Percentiles rank a stretch among this genome's conserved stretches.
Evolutionary conservation across 352 stramenopile species (phyloP).

Genomic region (Phytophthora fragariae): DNA sequence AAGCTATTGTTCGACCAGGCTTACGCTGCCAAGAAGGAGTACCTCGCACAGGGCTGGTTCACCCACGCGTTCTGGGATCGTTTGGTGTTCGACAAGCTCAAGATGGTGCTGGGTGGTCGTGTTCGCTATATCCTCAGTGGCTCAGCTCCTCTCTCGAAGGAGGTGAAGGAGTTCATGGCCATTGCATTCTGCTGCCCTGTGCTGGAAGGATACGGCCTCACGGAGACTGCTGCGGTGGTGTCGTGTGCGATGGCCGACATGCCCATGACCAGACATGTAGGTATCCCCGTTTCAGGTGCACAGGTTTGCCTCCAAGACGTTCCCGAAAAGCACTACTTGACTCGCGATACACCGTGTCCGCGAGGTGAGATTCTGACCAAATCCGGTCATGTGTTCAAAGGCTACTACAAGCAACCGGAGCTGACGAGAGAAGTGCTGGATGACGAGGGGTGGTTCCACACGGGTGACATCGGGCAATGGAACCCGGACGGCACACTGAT

Average conservation of each 20-base stretch:
- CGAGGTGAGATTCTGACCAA: conserved; percentile 54
- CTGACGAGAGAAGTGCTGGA: conserved; percentile 90
- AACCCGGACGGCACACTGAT: conserved; percentile 91
- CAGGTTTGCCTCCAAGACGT: conserved; percentile 94
- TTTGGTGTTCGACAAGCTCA: conserved; percentile 95
- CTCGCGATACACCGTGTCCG: conserved; percentile 50
- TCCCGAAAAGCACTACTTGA: conserved; percentile 95
- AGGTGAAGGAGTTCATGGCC: conserved; percentile 95
- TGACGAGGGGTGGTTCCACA: conserved; percentile 94
- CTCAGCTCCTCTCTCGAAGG: conserved; percentile 89
- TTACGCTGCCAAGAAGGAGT: conserved; percentile 78
- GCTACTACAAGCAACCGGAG: conserved; percentile 94
- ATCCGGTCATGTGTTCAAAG: conserved; percentile 78
- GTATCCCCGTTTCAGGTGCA: conserved; percentile 78
- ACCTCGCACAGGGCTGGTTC: conserved; percentile 48
- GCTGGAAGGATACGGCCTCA: conserved; percentile 95
- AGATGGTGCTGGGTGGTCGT: conserved; percentile 87
- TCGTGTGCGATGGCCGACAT: conserved; percentile 68
- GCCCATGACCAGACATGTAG: conserved; percentile 85
- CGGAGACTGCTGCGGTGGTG: conserved; percentile 88
- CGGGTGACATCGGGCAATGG: conserved; percentile 94
- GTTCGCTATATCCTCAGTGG: conserved; percentile 93
- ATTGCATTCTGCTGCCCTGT: conserved; percentile 90
- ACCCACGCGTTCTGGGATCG: conserved; percentile 90
- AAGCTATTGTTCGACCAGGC: conserved; percentile 91